These are phyloP conservation scores for Stachybotrys chlorohalonatus DNA, from an alignment of 2,329 filamentous ascomycete species.

Conservation along the genomic window DNA sequence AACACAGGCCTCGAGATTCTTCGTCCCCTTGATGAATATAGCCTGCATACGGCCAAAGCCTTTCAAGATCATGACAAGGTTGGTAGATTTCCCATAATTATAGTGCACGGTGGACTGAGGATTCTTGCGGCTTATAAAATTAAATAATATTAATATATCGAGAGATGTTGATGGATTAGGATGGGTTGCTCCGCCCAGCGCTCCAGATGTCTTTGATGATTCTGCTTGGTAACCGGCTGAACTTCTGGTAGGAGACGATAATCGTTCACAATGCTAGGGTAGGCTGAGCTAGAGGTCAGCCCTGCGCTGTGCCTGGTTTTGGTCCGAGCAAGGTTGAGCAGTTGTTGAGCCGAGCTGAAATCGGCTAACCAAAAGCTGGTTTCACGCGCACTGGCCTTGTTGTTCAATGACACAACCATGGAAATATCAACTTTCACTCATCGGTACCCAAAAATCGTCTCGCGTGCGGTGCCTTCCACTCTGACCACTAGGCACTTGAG, in stretches of 20 bases:
- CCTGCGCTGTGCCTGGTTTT: too few species aligned
- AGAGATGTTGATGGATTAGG: not conserved
- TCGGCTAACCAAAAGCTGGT: not conserved
- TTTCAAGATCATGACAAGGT: not conserved
- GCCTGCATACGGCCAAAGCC: not conserved
- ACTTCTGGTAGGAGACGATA: too few species aligned
- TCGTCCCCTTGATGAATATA: not conserved
- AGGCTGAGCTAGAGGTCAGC: too few species aligned
- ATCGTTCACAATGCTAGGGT: too few species aligned
- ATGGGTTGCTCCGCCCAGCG: not conserved
- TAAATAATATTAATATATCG: not conserved
- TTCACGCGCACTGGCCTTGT: not conserved
- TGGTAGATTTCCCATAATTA: not conserved
- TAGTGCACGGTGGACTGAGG: not conserved
- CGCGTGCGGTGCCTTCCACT: too few species aligned
- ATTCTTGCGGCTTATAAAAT: not conserved
- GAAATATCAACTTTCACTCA: too few species aligned
- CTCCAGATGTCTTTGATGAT: not conserved
- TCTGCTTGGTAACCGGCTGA: not conserved
- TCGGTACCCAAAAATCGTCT: too few species aligned
- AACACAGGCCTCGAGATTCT: not conserved
- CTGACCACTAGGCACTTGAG: too few species aligned
- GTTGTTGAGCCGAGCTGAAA: not conserved
- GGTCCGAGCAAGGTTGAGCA: too few species aligned
- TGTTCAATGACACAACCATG: too few species aligned